Base-by-base conservation (phyloP, 139 green algal genomes). In the Deuterostichococcus epilithicus region DNA sequence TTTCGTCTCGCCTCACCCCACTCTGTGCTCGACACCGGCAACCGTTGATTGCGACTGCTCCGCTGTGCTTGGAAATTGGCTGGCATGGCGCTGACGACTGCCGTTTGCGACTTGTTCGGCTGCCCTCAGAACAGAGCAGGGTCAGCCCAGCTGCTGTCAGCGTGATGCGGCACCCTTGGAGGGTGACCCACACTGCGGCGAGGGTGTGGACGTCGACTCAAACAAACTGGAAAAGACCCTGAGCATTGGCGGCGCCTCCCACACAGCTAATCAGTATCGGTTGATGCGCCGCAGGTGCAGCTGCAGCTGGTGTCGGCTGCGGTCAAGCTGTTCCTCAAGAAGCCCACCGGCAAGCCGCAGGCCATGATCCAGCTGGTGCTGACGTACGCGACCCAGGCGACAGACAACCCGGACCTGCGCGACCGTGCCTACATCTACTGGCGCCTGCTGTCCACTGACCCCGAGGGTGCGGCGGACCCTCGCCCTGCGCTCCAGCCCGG, bases 281-380 rank as follows among this genome's bases (percentile, higher is more conserved):
- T 4, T n/a, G 30, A 44, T 1, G 25, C 76, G 4, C 67, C 72
- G 68, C 77, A 83, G 76, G 96, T 99, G 65, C 96, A 99, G 86
- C 92, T 99, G 79, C 93, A 98, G 88, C 90, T 99, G 85, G 88
- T 99, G 25, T 99, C 96, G 13, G 92, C 96, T 33, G 90, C 94
- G 4, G 96, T 99, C 5, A 99, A 99, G 87, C 90, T 99, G 3
- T 99, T 99, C 86, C 84, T 99, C 18, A 99, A 99, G 84, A 94
- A 93, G 74, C 91, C 91, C 8, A 86, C 82, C 37, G 89, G 94
- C 79, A 83, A 76, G 36, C 89, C 96, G 36, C 95, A 99, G 82
- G 86, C 90, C 65, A 96, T 99, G 85, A 98, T 99, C 76, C 90
- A 94, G 78, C 85, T 94, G 18, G 92, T 97, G 78, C 90, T 98